phyloP scores from a whole-genome alignment of 176 grass and related monocot species.

The Alopecurus myosuroides region DNA sequence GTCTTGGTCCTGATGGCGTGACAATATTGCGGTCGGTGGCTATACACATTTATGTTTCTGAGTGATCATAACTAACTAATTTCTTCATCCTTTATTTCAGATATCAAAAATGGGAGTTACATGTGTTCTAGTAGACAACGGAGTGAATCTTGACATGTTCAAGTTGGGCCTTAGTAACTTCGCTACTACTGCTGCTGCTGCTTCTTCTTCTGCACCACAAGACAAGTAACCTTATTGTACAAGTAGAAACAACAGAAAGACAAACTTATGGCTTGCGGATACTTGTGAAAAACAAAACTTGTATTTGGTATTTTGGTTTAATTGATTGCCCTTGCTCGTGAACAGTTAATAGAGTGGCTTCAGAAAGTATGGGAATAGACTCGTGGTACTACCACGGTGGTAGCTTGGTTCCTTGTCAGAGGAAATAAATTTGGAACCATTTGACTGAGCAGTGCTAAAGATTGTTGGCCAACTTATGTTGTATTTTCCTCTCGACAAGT shows the following conservation, averaged over 20 bases:
- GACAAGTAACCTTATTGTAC: slow-evolving; percentile 25
- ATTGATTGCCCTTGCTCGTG: slow-evolving; percentile 18
- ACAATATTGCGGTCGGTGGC: neutral
- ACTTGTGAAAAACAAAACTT: neutral
- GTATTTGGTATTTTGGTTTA: slow-evolving; percentile 17
- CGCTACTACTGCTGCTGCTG: slow-evolving; percentile 24
- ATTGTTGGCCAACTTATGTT: neutral
- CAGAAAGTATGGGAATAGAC: neutral
- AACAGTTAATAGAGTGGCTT: neutral
- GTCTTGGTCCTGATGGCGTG: neutral
- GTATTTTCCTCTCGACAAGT: neutral
- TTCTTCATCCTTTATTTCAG: slow-evolving; percentile 29
- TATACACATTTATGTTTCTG: neutral
- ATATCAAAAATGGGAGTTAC: slow-evolving; percentile 88
- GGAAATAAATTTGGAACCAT: neutral
- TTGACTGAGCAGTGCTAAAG: neutral
- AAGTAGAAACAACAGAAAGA: neutral
- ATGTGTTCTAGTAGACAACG: slow-evolving; percentile 65
- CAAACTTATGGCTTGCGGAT: neutral
- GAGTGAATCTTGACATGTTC: slow-evolving; percentile 80
- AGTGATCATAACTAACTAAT: neutral
- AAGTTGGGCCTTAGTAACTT: slow-evolving; percentile 81
- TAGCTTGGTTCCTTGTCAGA: neutral
- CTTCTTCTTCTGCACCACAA: slow-evolving; percentile 17
- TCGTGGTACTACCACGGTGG: too few species aligned